Percentiles rank a stretch among this genome's conserved stretches.
phyloP scores from a whole-genome alignment of 2,329 filamentous ascomycete genomes.

The Phoma sp. region DNA sequence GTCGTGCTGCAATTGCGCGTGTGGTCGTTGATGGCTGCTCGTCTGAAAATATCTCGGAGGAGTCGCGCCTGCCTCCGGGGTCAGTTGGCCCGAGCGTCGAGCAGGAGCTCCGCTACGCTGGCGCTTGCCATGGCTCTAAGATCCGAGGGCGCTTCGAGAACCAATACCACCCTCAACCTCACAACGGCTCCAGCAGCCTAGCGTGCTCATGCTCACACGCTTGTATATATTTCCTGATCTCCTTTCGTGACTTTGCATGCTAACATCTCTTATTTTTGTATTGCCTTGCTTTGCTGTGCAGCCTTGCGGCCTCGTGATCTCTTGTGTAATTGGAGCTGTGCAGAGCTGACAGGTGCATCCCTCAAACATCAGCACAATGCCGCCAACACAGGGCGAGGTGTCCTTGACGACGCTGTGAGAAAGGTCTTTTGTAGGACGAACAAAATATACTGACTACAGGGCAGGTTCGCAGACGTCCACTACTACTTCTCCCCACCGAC shows the following conservation, averaged over 20 bases:
- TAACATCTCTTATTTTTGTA: constrained; percentile 14
- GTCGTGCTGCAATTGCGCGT: constrained; percentile 33
- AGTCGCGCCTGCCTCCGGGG: constrained; percentile 26
- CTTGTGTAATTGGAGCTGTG: constrained; percentile 10
- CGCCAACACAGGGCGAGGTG: constrained; percentile 55
- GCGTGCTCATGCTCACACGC: constrained; percentile 18
- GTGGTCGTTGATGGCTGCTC: constrained; percentile 23
- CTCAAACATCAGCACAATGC: constrained; percentile 47
- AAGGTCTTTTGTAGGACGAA: fast-evolving
- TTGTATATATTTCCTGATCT: constrained; percentile 27
- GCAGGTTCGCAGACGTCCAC: constrained; percentile 77
- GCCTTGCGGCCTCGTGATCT: constrained; percentile 6
- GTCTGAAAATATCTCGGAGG: constrained; percentile 39
- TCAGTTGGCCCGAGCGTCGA: neutral
- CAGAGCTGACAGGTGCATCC: constrained; percentile 12
- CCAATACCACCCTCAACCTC: constrained; percentile 12
- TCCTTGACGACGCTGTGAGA: constrained; percentile 56
- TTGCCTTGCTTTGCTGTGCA: neutral
- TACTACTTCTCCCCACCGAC: constrained; percentile 76
- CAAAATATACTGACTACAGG: constrained; percentile 17
- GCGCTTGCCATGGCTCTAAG: constrained; percentile 27
- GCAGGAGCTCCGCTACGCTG: neutral
- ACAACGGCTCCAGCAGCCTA: constrained; percentile 15
- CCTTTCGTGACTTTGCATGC: constrained; percentile 19
- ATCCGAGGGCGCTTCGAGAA: constrained; percentile 41